Conservation (phyloP, 805 yeast species). For the Ogataea glucozyma region DNA sequence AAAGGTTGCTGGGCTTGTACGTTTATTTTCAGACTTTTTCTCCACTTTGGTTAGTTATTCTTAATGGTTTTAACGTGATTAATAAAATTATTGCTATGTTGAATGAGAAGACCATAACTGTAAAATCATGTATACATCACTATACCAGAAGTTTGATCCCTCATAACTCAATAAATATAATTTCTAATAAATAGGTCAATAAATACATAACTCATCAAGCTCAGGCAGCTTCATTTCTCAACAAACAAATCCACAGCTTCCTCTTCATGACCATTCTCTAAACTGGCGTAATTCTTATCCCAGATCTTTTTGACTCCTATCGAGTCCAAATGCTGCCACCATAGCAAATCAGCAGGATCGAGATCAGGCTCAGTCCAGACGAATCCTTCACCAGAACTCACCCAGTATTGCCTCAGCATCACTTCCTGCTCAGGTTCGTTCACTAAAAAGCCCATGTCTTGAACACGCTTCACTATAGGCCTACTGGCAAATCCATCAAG, state of each 20-base stretch:
- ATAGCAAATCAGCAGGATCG: constrained; percentile 72
- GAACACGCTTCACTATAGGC: constrained; percentile 32
- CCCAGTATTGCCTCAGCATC: constrained; percentile 81
- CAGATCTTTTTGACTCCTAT: constrained; percentile 34
- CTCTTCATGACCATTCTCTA: constrained; percentile 23
- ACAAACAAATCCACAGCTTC: constrained; percentile 8
- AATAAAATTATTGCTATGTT: constrained; percentile 10
- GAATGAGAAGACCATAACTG: too few species aligned
- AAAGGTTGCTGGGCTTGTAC: constrained; percentile 20
- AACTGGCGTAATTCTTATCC: constrained; percentile 27
- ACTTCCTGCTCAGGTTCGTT: constrained; percentile 64
- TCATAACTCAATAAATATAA: too few species aligned
- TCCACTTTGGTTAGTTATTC: constrained; percentile 12
- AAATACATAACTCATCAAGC: neutral
- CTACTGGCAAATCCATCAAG: constrained; percentile 41
- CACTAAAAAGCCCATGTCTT: constrained; percentile 40
- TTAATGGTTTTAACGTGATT: constrained; percentile 20
- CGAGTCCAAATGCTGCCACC: constrained; percentile 35
- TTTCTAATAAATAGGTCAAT: neutral
- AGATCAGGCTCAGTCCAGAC: constrained; percentile 90
- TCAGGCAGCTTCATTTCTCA: neutral
- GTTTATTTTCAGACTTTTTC: constrained; percentile 10
- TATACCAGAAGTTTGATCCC: too few species aligned
- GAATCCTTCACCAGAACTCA: constrained; percentile 81
- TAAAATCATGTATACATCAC: too few species aligned